A percentile compares a stretch with the other conserved stretches of the same genome.
phyloP scores from a whole-genome alignment of 116 monocot genomes.

The Posidonia oceanica region DNA sequence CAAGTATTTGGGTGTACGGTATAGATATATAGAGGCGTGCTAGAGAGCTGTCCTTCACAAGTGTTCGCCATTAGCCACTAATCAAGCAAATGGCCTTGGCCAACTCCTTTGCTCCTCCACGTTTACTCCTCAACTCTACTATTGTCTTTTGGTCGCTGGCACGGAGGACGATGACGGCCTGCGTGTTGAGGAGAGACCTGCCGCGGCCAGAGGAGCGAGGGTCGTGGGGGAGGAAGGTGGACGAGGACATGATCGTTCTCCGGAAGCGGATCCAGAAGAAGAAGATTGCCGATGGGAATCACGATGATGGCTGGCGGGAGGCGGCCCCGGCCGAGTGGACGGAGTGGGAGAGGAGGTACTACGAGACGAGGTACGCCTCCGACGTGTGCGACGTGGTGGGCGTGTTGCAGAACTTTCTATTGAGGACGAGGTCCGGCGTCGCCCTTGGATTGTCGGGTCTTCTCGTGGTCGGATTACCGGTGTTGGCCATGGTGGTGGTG shows the following conservation, averaged over 20 bases:
- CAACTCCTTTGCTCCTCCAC: too few relatives aligned
- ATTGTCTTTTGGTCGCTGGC: too few relatives aligned
- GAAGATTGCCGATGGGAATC: not conserved
- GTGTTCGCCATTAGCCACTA: too few relatives aligned
- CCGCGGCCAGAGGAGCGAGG: not conserved
- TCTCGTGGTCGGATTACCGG: too few relatives aligned
- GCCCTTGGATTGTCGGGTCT: too few relatives aligned
- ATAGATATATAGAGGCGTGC: too few relatives aligned
- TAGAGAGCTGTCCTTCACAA: too few relatives aligned
- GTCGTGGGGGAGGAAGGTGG: conserved; percentile 12
- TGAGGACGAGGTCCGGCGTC: too few relatives aligned
- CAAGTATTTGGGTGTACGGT: too few relatives aligned
- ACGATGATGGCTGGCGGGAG: not conserved
- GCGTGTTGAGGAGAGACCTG: not conserved
- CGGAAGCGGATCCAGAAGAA: conserved; percentile 2
- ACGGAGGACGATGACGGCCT: not conserved
- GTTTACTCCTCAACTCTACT: too few relatives aligned
- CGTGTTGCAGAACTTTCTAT: not conserved
- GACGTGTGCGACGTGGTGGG: conserved; percentile 2
- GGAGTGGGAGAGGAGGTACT: conserved; percentile 15
- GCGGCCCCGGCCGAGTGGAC: not conserved
- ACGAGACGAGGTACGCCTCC: conserved; percentile 4
- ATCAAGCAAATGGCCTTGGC: too few relatives aligned
- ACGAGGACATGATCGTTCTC: conserved; percentile 15
- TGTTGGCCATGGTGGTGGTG: too few relatives aligned